Evolutionary conservation across 345 rosid genomes (phyloP).

Genomic region (Bruguiera gymnorhiza): DNA sequence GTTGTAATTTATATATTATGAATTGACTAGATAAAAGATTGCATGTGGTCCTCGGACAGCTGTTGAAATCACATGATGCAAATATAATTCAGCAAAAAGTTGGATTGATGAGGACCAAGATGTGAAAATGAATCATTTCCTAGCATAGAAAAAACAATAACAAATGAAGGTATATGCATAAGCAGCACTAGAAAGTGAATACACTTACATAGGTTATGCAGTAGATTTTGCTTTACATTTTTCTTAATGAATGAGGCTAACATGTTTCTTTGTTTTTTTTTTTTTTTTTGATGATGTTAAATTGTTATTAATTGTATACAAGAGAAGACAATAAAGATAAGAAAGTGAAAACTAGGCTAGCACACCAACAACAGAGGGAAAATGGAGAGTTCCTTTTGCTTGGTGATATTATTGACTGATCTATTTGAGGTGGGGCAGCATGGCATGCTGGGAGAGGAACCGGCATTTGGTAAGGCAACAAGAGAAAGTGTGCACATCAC

Average conservation of each 20-base stretch:
- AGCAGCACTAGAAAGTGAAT: not conserved
- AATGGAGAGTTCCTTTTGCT: not conserved
- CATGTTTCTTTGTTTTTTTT: too few relatives aligned
- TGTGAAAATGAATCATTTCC: slow-evolving; percentile 12
- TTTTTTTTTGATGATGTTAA: too few relatives aligned
- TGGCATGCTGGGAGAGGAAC: slow-evolving; percentile 10
- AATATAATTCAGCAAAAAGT: not conserved
- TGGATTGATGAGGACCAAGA: slow-evolving; percentile 1
- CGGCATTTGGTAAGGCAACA: slow-evolving; percentile 26
- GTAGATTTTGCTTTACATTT: too few relatives aligned
- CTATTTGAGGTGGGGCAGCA: slow-evolving; percentile 40
- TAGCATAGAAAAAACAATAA: not conserved
- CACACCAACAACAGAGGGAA: not conserved
- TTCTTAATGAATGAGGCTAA: too few relatives aligned
- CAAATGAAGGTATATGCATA: not conserved
- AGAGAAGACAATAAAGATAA: too few relatives aligned
- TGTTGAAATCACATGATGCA: slow-evolving; percentile 14
- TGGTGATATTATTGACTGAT: slow-evolving; percentile 33
- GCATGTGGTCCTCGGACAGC: slow-evolving; percentile 10
- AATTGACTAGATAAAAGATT: not conserved
- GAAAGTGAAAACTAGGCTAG: too few relatives aligned
- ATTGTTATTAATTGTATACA: too few relatives aligned
- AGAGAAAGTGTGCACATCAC: slow-evolving; percentile 21
- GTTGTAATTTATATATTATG: too few relatives aligned
- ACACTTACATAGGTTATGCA: too few relatives aligned